Base-by-base conservation (phyloP, 2,329 filamentous ascomycete species). In the Chrysosporium queenslandicum region DNA sequence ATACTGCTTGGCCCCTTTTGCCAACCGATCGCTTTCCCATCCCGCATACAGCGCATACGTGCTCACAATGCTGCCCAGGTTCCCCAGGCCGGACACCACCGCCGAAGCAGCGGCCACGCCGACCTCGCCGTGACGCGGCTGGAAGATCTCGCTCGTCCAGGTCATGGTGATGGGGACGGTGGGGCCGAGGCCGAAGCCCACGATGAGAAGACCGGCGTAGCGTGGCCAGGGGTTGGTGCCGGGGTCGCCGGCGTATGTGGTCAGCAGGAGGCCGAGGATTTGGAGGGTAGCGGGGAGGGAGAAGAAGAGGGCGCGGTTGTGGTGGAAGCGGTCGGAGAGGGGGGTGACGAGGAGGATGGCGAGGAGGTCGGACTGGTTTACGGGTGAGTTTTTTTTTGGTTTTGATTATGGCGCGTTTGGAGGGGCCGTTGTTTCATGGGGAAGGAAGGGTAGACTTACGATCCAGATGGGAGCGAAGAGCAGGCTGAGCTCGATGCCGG, bases 111-210 rank as follows among this genome's bases (percentile, higher is more conserved):
- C 85, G 3, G 89, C 89, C 5, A 95, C 88, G 52, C 89, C 89
- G 20, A 95, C 87, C 68, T 95, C 89, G 43, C 89, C 87, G 63
- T 95, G 89, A 11, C 89, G 84, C 29, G 79, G 79, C 70, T 94
- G 88, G 74, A 95, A 95, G 63, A 94, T 85, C 69, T 94, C 86
- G 57, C 82, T 87, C 29, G 86, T 88, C 89, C 89, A 94, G 32
- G 88, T 85, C 89, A 95, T 95, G 67, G 86, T 91, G 63, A 91
- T 91, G 9, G 89, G 89, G 0, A 94, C 88, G 0, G 89, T 94
- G 2, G 89, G 89, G 1, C 89, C 89, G 1, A 95, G 81, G 0
- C 89, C 89, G 62, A 94, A 94, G 3, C 89, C 89, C 32, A 95
- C 85, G 71, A 95, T 83, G 47, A 95, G 73, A n/a, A 95, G 79